These are phyloP conservation scores for Picea glauca DNA, from an alignment of 75 land plant species.

Conservation along the genomic window DNA sequence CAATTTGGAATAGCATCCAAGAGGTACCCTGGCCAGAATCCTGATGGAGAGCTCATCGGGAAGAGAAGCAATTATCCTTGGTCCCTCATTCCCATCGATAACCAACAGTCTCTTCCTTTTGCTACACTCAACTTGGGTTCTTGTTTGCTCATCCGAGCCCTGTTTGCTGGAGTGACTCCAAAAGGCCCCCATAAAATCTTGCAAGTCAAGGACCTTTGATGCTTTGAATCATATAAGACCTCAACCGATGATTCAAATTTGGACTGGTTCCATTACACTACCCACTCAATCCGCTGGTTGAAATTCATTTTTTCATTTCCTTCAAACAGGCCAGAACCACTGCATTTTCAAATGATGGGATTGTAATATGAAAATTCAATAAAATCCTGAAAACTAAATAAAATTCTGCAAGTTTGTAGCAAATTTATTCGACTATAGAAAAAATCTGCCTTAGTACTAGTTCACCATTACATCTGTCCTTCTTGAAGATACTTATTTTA, in stretches of 20 bases:
- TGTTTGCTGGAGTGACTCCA: background rate
- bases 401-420: background rate
- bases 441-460: background rate
- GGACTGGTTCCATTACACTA: background rate
- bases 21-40: slow-evolving; percentile 81
- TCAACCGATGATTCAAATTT: background rate
- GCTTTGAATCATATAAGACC: background rate
- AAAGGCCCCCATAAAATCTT: background rate
- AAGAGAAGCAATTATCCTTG: slow-evolving; percentile 72
- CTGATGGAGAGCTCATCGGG: slow-evolving; percentile 87
- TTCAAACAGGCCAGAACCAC: background rate
- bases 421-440: background rate
- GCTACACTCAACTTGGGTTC: slow-evolving; percentile 28
- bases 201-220: background rate
- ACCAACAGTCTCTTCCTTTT: slow-evolving; percentile 53
- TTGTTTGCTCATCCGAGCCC: slow-evolving; percentile 4
- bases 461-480: background rate
- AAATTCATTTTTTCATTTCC: background rate
- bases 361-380: slow-evolving; percentile 1
- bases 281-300: background rate
- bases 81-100: slow-evolving; percentile 23
- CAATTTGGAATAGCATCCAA: slow-evolving; percentile 49
- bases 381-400: background rate
- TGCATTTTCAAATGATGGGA: background rate
- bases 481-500: background rate